These are phyloP conservation scores for Hygrophorus pudorinus DNA, from an alignment of 768 basidiomycete species.

Conservation along the genomic window DNA sequence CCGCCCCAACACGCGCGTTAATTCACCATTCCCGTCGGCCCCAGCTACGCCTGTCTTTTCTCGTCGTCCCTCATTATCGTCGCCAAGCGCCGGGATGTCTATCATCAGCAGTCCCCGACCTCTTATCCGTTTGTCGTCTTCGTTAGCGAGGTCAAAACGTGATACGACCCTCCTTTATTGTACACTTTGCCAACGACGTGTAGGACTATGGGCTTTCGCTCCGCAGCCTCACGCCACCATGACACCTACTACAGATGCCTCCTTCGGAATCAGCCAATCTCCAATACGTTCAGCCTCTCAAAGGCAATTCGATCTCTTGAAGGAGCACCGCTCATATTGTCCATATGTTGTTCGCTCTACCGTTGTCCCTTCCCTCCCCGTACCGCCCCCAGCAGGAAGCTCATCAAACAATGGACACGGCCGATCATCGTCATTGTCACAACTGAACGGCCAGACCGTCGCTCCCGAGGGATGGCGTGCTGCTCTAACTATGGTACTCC, in stretches of 20 bases:
- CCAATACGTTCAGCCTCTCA: slow-evolving; percentile 15
- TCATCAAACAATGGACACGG: not conserved
- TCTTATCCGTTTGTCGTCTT: slow-evolving; percentile 6
- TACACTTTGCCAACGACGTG: slow-evolving; percentile 61
- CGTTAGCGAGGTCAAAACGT: slow-evolving; percentile 19
- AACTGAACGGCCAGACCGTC: slow-evolving; percentile 16
- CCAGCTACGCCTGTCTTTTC: slow-evolving; percentile 23
- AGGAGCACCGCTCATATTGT: slow-evolving; percentile 79
- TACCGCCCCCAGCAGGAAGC: not conserved
- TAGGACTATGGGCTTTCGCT: slow-evolving; percentile 70
- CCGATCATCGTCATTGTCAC: not conserved
- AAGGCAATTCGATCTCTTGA: slow-evolving; percentile 62
- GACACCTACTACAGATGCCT: not conserved
- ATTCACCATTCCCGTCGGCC: slow-evolving; percentile 19
- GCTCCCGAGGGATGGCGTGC: slow-evolving; percentile 73
- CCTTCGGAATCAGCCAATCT: slow-evolving; percentile 5
- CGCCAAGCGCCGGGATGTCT: slow-evolving; percentile 9
- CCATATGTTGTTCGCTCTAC: slow-evolving; percentile 75
- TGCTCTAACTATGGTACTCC: slow-evolving; percentile 55
- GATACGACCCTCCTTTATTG: slow-evolving; percentile 55
- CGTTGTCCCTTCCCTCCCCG: slow-evolving; percentile 44
- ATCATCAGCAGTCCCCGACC: slow-evolving; percentile 11
- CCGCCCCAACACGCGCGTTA: slow-evolving; percentile 20
- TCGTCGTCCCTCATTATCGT: slow-evolving; percentile 25
- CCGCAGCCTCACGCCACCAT: slow-evolving; percentile 14